Evolutionary conservation across 768 basidiomycete genomes (phyloP).

Genomic region (Mycena chlorophos): DNA sequence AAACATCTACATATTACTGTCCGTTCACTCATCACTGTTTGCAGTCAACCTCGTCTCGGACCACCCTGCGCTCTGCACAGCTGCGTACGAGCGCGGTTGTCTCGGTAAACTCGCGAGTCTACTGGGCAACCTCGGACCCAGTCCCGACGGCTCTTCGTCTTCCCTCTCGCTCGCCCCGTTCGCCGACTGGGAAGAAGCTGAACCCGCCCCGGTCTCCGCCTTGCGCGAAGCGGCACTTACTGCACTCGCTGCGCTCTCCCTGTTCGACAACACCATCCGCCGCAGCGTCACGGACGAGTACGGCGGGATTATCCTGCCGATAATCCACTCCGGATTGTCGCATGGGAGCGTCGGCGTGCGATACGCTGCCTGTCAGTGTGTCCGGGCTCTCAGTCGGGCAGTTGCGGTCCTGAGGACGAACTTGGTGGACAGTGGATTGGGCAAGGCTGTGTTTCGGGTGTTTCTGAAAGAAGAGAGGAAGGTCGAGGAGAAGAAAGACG

Average conservation of each 20-base stretch:
- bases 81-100: slow-evolving; percentile 70
- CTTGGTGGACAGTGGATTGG: slow-evolving; percentile 80
- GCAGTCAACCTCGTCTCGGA: slow-evolving; percentile 71
- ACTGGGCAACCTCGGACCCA: not conserved
- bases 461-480: slow-evolving; percentile 25
- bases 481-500: slow-evolving; percentile 25
- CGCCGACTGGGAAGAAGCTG: slow-evolving; percentile 66
- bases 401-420: slow-evolving; percentile 82
- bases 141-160: slow-evolving; percentile 52
- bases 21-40: not conserved
- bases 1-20: not conserved
- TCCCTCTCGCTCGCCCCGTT: slow-evolving; percentile 35
- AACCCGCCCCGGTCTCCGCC: slow-evolving; percentile 55
- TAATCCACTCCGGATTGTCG: slow-evolving; percentile 53
- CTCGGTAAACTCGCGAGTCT: slow-evolving; percentile 55
- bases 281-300: slow-evolving; percentile 59
- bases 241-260: slow-evolving; percentile 67
- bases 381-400: slow-evolving; percentile 76
- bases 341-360: slow-evolving; percentile 74
- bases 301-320: slow-evolving; percentile 42
- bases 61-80: slow-evolving; percentile 62
- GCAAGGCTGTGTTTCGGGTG: slow-evolving; percentile 67
- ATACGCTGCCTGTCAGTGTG: slow-evolving; percentile 84
- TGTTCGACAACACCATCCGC: slow-evolving; percentile 74
- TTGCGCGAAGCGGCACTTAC: slow-evolving; percentile 79